phyloP scores from a whole-genome alignment of 306 rosid species.

The Quercus wislizeni region DNA sequence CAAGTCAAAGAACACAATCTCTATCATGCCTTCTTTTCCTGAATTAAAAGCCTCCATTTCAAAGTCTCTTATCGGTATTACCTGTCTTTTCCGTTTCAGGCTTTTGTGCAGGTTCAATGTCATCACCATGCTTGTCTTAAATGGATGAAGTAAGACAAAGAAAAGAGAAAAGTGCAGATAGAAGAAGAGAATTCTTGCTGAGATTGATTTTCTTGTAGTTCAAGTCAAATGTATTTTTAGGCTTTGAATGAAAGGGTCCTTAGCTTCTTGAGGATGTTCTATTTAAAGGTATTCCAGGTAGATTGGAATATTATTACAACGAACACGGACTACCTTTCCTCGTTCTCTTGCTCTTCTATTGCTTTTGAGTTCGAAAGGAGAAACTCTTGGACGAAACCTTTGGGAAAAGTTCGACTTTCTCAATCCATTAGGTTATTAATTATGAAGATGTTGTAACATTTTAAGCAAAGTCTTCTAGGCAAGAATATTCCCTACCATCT shows the following conservation, averaged over 20 bases:
- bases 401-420: conserved; percentile 19
- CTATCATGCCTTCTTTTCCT: conserved; percentile 40
- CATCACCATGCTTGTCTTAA: conserved; percentile 4
- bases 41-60: conserved; percentile 44
- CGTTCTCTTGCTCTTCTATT: background rate
- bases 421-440: conserved; percentile 11
- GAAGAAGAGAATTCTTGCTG: conserved; percentile 34
- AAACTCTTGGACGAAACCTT: conserved; percentile 39
- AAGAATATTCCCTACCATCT: conserved; percentile 29
- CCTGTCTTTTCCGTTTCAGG: background rate
- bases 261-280: conserved; percentile 53
- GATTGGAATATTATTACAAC: conserved; percentile 33
- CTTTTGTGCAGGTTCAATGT: background rate
- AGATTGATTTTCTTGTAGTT: conserved; percentile 62
- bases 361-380: conserved; percentile 27
- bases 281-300: conserved; percentile 28
- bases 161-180: too few relatives aligned
- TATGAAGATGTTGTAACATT: conserved; percentile 28
- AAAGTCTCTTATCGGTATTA: background rate
- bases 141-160: conserved; percentile 7
- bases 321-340: conserved; percentile 22
- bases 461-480: conserved; percentile 14
- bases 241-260: conserved; percentile 39
- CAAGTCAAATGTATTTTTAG: conserved; percentile 44
- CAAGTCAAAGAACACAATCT: conserved; percentile 89